phyloP scores from a whole-genome alignment of 805 yeast species.

The Candida saitoana region DNA sequence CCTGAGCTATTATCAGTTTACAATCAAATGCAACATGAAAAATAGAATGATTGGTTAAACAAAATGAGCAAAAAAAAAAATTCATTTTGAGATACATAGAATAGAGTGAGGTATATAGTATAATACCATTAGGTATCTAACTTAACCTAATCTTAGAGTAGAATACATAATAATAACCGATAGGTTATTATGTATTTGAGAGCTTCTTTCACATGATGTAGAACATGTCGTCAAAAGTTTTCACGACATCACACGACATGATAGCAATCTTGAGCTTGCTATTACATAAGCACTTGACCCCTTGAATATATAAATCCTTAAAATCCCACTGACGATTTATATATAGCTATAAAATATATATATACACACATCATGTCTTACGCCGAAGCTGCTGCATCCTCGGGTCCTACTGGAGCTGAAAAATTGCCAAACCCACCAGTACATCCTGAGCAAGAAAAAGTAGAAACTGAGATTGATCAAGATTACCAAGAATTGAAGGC shows the following conservation, averaged over 20 bases:
- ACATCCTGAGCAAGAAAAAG: slow-evolving; percentile 13
- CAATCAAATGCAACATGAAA: too few relatives aligned
- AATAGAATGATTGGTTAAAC: too few relatives aligned
- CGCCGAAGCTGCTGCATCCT: slow-evolving; percentile 41
- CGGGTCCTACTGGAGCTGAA: slow-evolving; percentile 33
- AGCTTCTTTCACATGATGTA: not conserved
- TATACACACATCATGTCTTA: slow-evolving; percentile 16
- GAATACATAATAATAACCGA: too few relatives aligned
- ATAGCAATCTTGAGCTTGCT: not conserved
- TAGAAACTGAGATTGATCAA: slow-evolving; percentile 8
- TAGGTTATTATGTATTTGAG: not conserved
- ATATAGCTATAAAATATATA: too few relatives aligned
- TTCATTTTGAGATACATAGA: too few relatives aligned
- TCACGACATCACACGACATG: slow-evolving; percentile 1
- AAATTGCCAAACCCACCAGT: slow-evolving; percentile 27
- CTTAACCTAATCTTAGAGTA: too few relatives aligned
- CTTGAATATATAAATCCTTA: not conserved
- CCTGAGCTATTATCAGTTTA: too few relatives aligned
- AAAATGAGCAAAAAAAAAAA: too few relatives aligned
- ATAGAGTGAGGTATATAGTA: too few relatives aligned
- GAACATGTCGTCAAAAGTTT: not conserved
- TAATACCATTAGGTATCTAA: too few relatives aligned
- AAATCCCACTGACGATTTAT: not conserved
- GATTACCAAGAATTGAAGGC: slow-evolving; percentile 12
- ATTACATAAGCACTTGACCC: not conserved